Conservation (phyloP, 1,284 basidiomycete species). For the Peniophora sp. region DNA sequence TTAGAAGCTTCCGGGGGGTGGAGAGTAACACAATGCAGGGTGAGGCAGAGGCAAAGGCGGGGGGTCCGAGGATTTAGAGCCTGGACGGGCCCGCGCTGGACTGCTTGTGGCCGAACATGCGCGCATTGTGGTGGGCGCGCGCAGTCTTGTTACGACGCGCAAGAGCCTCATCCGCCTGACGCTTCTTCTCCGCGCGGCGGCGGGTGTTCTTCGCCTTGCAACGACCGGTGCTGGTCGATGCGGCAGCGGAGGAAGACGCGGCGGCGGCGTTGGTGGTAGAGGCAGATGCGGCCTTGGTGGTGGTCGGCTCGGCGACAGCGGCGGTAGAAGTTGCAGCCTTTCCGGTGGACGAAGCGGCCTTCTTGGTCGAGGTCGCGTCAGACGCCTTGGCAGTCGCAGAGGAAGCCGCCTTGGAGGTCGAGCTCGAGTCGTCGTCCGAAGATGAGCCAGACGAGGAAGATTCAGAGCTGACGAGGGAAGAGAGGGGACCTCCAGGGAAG, state of each 20-base stretch:
- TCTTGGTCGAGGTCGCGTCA: not conserved
- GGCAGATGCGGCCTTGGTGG: not conserved
- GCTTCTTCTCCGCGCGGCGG: not conserved
- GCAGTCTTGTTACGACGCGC: not conserved
- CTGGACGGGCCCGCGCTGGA: no score
- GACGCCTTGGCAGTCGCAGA: not conserved
- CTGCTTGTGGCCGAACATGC: no score
- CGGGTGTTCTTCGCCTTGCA: not conserved
- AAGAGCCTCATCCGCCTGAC: not conserved
- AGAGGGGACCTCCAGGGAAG: not conserved
- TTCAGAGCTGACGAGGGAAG: not conserved
- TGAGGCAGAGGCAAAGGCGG: no score
- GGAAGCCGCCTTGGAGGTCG: not conserved
- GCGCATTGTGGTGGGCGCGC: not conserved
- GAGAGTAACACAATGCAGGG: no score
- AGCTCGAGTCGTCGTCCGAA: not conserved
- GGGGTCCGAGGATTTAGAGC: no score
- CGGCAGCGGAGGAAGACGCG: not conserved
- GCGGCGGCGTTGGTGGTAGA: not conserved
- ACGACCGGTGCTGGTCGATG: not conserved
- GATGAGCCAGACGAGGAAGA: not conserved
- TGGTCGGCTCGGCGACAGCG: not conserved
- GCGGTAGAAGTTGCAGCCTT: not conserved
- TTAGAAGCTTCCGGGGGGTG: no score
- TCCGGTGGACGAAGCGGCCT: not conserved